These are phyloP conservation scores for Papiliotrema fonsecae DNA, from an alignment of 1,284 basidiomycete genomes.

Conservation along the genomic window DNA sequence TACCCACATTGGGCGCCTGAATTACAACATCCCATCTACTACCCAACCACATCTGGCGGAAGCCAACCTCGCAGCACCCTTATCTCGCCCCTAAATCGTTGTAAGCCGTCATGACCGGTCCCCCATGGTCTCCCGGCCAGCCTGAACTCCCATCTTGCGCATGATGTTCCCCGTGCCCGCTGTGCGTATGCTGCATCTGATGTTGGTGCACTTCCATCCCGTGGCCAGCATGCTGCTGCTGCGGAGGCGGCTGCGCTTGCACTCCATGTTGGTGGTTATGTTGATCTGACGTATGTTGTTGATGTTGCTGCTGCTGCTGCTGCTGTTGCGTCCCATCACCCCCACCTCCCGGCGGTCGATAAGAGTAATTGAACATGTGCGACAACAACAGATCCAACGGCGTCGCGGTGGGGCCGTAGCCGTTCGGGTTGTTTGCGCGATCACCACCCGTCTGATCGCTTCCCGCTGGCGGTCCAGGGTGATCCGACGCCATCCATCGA, in stretches of 20 bases:
- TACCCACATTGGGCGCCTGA: too few species aligned
- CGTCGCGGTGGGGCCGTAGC: neutral
- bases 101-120: too few species aligned
- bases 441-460: neutral
- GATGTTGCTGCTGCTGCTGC: neutral
- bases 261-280: neutral
- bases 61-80: too few species aligned
- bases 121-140: too few species aligned
- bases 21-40: too few species aligned
- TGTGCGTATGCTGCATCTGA: neutral
- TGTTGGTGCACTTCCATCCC: neutral
- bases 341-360: neutral
- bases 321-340: neutral
- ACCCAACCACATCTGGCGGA: too few species aligned
- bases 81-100: too few species aligned
- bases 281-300: neutral
- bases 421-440: neutral
- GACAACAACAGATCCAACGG: conserved; percentile 5
- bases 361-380: conserved; percentile 9
- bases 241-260: neutral
- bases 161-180: too few species aligned
- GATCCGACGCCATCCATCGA: conserved; percentile 32
- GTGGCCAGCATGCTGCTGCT: neutral
- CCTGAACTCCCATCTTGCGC: too few species aligned
- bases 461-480: neutral